Percentiles rank a stretch among this genome's conserved stretches.
phyloP scores from a whole-genome alignment of 23 red algal species.

The Gracilariopsis chorda region DNA sequence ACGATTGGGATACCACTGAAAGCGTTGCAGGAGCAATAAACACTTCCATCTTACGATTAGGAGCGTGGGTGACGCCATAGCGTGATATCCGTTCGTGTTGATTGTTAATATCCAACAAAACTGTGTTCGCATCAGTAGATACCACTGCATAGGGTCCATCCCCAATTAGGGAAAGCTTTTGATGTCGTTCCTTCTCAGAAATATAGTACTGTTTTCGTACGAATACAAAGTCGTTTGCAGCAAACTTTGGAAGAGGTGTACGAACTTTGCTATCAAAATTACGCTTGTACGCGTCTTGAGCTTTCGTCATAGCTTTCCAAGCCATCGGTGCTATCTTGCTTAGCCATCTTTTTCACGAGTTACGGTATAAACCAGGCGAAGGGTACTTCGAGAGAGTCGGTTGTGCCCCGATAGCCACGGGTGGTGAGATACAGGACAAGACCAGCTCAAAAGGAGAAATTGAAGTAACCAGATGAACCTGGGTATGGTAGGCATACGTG shows the following conservation, averaged over 20 bases:
- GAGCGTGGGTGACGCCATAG: neutral
- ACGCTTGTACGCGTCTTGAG: neutral
- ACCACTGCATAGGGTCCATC: conserved; percentile 42
- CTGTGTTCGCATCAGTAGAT: neutral
- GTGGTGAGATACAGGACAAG: neutral
- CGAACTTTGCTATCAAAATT: neutral
- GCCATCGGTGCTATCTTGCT: neutral
- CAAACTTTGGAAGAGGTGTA: neutral
- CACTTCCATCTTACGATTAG: too few species aligned
- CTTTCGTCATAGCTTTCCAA: neutral
- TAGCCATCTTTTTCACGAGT: neutral
- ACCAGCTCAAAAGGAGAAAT: neutral
- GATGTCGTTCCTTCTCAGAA: neutral
- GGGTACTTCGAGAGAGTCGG: too few species aligned
- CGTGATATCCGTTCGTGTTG: neutral
- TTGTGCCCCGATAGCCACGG: neutral
- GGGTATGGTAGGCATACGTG: neutral
- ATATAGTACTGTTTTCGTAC: conserved; percentile 6
- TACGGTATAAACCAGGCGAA: neutral
- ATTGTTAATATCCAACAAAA: neutral
- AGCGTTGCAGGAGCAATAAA: too few species aligned
- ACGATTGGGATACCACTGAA: too few species aligned
- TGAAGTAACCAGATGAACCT: neutral
- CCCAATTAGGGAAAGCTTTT: conserved; percentile 23
- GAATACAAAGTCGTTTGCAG: neutral